Percentiles rank a stretch among this genome's conserved stretches.
Evolutionary conservation across 1,284 basidiomycete species (phyloP).

Genomic region (Austroboletus olivaceoglutinosus): DNA sequence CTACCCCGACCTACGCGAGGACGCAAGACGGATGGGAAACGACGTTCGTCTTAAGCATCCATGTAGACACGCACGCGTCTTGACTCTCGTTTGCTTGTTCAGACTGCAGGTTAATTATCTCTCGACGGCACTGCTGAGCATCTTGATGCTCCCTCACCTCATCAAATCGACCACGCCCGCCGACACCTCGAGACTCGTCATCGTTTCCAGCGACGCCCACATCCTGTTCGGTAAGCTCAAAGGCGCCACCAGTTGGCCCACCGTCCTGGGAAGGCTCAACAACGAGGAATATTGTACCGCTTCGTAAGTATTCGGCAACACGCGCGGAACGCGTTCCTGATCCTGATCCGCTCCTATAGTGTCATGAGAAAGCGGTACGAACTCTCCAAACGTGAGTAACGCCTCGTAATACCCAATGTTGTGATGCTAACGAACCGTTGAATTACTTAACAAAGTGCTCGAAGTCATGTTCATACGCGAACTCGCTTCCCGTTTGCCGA

Average conservation of each 20-base stretch:
- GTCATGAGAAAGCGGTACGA: constrained; percentile 31
- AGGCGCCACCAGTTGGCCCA: constrained; percentile 13
- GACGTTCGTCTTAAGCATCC: constrained; percentile 18
- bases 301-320: constrained; percentile 17
- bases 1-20: constrained; percentile 15
- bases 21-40: constrained; percentile 33
- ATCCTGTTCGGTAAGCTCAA: constrained; percentile 9
- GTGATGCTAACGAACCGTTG: background rate
- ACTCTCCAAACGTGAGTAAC: constrained; percentile 35
- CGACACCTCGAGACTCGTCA: constrained; percentile 25
- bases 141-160: constrained; percentile 34
- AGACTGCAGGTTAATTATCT: constrained; percentile 36
- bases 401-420: background rate
- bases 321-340: background rate
- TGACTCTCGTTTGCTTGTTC: background rate
- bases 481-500: constrained; percentile 32
- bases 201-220: constrained; percentile 31
- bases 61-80: background rate
- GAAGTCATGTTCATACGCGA: constrained; percentile 34
- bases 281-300: constrained; percentile 28
- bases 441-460: constrained; percentile 20
- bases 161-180: constrained; percentile 24
- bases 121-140: constrained; percentile 31
- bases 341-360: constrained; percentile 5
- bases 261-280: constrained; percentile 34